These are phyloP conservation scores for Umbelopsis vinacea DNA, from an alignment of 192 early-diverging fungal species.

Conservation along the genomic window DNA sequence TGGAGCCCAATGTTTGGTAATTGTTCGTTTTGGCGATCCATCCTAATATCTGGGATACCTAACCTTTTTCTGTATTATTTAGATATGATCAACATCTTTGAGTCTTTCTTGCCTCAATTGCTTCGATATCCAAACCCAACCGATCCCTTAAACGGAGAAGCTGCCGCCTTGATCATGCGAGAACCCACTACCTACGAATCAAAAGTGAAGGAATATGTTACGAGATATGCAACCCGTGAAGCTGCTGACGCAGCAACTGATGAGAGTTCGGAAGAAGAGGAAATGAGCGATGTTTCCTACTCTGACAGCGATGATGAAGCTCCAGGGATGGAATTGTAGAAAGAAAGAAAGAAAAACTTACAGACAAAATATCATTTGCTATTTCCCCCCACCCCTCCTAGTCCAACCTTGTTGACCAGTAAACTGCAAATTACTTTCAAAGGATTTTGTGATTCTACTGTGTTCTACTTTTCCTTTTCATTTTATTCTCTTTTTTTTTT, in stretches of 20 bases:
- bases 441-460: background rate
- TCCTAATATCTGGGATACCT: background rate
- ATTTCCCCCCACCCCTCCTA: background rate
- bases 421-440: too few species aligned
- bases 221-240: slow-evolving; percentile 82
- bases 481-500: background rate
- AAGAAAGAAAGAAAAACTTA: background rate
- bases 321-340: slow-evolving; percentile 79
- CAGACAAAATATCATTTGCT: background rate
- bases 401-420: background rate
- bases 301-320: slow-evolving; percentile 85
- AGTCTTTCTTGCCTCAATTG: slow-evolving; percentile 97
- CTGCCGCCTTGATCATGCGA: slow-evolving; percentile 96
- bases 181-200: slow-evolving; percentile 87
- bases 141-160: slow-evolving; percentile 98
- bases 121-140: slow-evolving; percentile 99
- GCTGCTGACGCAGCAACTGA: slow-evolving; percentile 80
- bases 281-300: slow-evolving; percentile 82
- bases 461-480: background rate
- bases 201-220: slow-evolving; percentile 93
- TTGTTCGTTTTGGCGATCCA: background rate
- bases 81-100: slow-evolving; percentile 99
- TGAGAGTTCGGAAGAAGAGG: slow-evolving; percentile 66
- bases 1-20: slow-evolving; percentile 99
- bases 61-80: slow-evolving; percentile 1